Conservation (phyloP, 345 rosid genomes). For the Fremontodendron californicum region DNA sequence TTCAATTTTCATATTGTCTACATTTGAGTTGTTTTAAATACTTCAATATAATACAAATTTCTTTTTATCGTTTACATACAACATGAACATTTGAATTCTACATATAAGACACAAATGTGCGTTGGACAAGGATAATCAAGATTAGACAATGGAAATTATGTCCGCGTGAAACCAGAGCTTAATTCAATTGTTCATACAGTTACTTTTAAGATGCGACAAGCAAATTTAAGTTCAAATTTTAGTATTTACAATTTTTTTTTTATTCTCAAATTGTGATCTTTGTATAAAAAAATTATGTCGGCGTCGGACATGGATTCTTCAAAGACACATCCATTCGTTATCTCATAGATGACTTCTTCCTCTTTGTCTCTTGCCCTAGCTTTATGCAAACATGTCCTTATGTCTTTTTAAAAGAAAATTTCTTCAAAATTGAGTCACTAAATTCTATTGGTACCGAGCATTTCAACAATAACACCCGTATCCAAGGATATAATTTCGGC, state of each 20-base stretch:
- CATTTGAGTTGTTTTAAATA: too few relatives aligned
- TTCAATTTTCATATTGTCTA: too few relatives aligned
- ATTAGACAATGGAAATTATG: background rate
- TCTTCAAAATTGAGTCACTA: background rate
- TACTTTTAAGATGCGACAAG: too few relatives aligned
- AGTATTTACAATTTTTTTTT: too few relatives aligned
- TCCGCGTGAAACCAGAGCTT: too few relatives aligned
- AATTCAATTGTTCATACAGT: too few relatives aligned
- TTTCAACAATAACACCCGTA: background rate
- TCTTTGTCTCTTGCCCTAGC: background rate
- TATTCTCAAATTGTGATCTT: too few relatives aligned
- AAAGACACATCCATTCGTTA: background rate
- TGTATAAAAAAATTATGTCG: background rate
- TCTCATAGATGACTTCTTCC: background rate
- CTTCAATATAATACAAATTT: too few relatives aligned
- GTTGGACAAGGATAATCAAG: background rate
- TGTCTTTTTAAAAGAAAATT: background rate
- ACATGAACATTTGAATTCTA: background rate
- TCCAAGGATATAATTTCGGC: background rate
- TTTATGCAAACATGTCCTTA: background rate
- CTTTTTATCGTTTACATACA: slow-evolving; percentile 15
- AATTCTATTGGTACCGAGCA: background rate
- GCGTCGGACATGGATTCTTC: background rate
- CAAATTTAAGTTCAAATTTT: too few relatives aligned
- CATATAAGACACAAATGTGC: background rate